Base-by-base conservation (phyloP, 345 rosid genomes). In the Xanthoceras sorbifolium region DNA sequence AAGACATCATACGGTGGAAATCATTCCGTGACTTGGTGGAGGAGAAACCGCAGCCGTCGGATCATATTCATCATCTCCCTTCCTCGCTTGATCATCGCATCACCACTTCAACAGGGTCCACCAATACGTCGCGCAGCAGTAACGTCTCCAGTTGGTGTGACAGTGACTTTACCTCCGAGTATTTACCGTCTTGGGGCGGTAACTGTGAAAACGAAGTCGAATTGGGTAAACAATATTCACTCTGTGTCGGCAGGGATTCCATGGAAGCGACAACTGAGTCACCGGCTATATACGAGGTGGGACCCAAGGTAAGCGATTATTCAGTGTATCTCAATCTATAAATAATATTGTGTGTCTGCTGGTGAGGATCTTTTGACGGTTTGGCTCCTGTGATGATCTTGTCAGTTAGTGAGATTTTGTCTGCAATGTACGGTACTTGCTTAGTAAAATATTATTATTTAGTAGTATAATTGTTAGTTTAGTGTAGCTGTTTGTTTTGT, bases 1-100 rank as follows among this genome's bases (percentile, higher is more conserved):
- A 89, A 85, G 99, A 95, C 79, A 93, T 95, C 69, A 85, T 95
- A 64, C 79, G 98, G 79, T 92, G 97, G 99, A 86, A 77, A 66
- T 93, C 99, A 15, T 93, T 89, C 79, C 85, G 86, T n/a, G 94
- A 91, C 80, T 60, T 88, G 67, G 72, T 40, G 28, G 93, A 86
- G 26, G 90, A 87, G 28, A 77, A 71, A 64, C 68, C 88, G 29
- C 76, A 29, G 7, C 81, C 77, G 63, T 50, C 40, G 7, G n/a
- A n/a, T n/a, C n/a, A n/a, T n/a, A n/a, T n/a, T n/a, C n/a, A n/a
- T n/a, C n/a, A n/a, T n/a, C n/a, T n/a, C n/a, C n/a, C n/a, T n/a
- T n/a, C n/a, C n/a, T n/a, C n/a, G n/a, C n/a, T n/a, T 29, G 79
- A 72, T 31, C 83, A 64, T 42, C 82, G 80, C 50, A 66, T 79